Base-by-base conservation (phyloP, 305 asterid species). In the Fraxinus nigra region DNA sequence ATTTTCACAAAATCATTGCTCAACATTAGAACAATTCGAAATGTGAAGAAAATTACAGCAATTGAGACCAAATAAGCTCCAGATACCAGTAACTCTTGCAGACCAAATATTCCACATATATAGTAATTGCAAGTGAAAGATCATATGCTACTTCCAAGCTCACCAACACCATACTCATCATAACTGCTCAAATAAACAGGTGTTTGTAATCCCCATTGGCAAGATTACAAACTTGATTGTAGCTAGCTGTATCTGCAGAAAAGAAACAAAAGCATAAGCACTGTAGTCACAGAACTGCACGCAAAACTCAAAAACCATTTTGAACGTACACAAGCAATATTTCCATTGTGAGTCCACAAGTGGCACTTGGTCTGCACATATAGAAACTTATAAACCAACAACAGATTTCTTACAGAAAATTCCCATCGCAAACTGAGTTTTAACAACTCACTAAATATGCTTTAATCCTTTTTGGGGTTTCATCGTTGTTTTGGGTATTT, bases 121-220 rank as follows among this genome's bases (percentile, higher is more conserved):
- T 30, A 11, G 74, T 28, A 67, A 67, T 11, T 65, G 73, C 35
- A 65, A 26, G 35, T 26, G 72, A 63, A 65, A 65, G 59, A 14
- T 48, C 20, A 65, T 9, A 26, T 65, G 37, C 73, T 26, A 61
- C 69, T 22, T 61, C 28, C 28, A 22, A 20, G 13, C 70, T 61
- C 5, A 8, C 32, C 3, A 61, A 8, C 13, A 24, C 34, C 32
- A 22, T 9, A 13, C 35, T 67, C 32, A 67, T 67, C 74, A 40
- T 5, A 3, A n/a, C 33, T 72, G 56, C 81, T 90, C 81, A 92
- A 81, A 90, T 83, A 79, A 92, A 92, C 91, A 92, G 78, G 84
- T 90, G 90, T 48, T 87, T 92, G 85, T 80, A 84, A 38, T 88
- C 90, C 78, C 92, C 97, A 85, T 90, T 92, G 33, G 93, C 97